Percentiles rank a stretch among this genome's conserved stretches.
These are phyloP conservation scores for Histomonas meleagridis DNA, from an alignment of 208 protist species.

Conservation along the genomic window DNA sequence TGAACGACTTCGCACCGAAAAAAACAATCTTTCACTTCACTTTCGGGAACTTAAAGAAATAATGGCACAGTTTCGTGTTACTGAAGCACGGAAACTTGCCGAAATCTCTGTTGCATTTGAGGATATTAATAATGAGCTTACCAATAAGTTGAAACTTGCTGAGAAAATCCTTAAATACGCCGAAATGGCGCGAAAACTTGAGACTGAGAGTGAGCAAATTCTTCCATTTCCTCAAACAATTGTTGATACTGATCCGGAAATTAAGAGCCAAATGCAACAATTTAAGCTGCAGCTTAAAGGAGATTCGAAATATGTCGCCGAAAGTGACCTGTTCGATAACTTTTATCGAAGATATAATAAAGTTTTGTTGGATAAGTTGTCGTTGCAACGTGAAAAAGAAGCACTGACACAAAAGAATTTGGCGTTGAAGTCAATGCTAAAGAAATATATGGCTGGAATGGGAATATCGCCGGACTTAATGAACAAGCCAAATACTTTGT, in stretches of 20 bases:
- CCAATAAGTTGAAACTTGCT: not conserved
- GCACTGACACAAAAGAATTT: not conserved
- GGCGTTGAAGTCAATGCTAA: not conserved
- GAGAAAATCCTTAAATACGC: conserved; percentile 6
- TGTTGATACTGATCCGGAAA: conserved; percentile 7
- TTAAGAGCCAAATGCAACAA: not conserved
- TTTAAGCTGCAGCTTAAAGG: conserved; percentile 29
- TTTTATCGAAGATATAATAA: conserved; percentile 34
- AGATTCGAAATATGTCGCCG: not conserved
- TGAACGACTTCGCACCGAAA: not conserved
- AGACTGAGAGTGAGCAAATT: conserved; percentile 27
- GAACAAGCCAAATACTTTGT: conserved; percentile 15
- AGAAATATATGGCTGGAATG: not conserved
- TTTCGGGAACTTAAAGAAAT: not conserved
- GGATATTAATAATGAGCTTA: not conserved
- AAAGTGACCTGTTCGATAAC: conserved; percentile 16
- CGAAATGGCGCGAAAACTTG: not conserved
- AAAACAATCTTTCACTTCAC: not conserved
- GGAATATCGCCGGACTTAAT: not conserved
- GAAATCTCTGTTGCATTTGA: conserved; percentile 31
- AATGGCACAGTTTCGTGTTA: not conserved
- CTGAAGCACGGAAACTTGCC: not conserved
- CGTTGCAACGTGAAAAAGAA: not conserved
- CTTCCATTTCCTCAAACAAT: not conserved
- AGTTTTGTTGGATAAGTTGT: not conserved